Evolutionary conservation across 208 protist genomes (phyloP).

Genomic region (Tritrichomonas musculus): DNA sequence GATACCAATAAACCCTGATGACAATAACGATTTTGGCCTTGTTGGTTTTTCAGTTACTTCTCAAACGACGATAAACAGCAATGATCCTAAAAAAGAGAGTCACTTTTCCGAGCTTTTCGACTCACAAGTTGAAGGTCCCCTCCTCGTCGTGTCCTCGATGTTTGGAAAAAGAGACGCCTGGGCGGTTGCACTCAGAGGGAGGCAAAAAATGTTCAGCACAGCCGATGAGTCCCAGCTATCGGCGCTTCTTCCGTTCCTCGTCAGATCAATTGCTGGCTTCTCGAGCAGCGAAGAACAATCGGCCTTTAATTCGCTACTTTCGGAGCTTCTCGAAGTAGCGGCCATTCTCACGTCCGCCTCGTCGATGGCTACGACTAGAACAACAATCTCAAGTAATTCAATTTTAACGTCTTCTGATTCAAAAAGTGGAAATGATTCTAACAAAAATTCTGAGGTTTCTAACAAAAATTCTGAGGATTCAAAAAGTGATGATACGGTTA

Average conservation of each 20-base stretch:
- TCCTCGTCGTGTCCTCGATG: no score
- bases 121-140: background rate
- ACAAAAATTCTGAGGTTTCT: no score
- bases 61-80: background rate
- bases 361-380: no score
- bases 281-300: background rate
- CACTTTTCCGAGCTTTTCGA: background rate
- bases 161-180: background rate
- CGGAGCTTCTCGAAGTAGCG: background rate
- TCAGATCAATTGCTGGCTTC: background rate
- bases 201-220: background rate
- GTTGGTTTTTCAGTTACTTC: background rate
- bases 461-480: no score
- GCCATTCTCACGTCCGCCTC: background rate
- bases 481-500: no score
- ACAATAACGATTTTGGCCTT: background rate
- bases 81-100: background rate
- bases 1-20: background rate
- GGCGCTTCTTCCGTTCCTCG: background rate
- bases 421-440: no score
- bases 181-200: background rate
- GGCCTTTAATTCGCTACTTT: background rate
- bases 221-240: background rate
- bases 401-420: no score
- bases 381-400: no score